A percentile compares a stretch with the other conserved stretches of the same genome.
Conservation (phyloP, 2,329 filamentous ascomycete genomes). For the Aureobasidium subglaciale region DNA sequence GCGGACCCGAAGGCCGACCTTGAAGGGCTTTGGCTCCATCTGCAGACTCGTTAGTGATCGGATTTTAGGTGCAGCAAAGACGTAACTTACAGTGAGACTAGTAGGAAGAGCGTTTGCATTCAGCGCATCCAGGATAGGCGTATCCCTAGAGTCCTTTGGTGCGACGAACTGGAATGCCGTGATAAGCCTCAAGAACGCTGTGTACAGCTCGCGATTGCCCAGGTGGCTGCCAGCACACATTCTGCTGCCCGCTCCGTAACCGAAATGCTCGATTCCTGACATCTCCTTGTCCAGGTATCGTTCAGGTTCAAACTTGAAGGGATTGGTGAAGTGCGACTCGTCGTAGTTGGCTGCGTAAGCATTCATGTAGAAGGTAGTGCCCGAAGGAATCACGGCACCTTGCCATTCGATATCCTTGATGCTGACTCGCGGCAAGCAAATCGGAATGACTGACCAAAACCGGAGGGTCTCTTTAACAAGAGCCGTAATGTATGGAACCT, state of each 20-base stretch:
- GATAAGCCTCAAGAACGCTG: conserved; percentile 43
- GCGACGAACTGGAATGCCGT: conserved; percentile 40
- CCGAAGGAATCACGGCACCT: conserved; percentile 60
- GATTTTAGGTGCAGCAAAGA: neutral
- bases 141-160: conserved; percentile 34
- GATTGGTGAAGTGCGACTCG: conserved; percentile 57
- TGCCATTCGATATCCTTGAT: conserved; percentile 67
- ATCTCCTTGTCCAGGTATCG: conserved; percentile 54
- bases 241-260: conserved; percentile 38
- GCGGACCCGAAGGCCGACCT: conserved; percentile 41
- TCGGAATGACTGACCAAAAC: conserved; percentile 73
- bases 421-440: conserved; percentile 65
- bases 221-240: conserved; percentile 37
- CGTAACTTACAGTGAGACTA: conserved; percentile 17
- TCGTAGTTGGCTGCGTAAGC: conserved; percentile 72
- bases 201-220: conserved; percentile 36
- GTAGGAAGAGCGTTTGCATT: conserved; percentile 42
- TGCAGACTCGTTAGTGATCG: conserved; percentile 30
- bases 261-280: conserved; percentile 41
- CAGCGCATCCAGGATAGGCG: conserved; percentile 38
- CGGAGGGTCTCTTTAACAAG: conserved; percentile 72
- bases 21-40: conserved; percentile 45
- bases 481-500: conserved; percentile 68
- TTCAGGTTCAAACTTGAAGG: conserved; percentile 60
- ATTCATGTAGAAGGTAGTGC: conserved; percentile 76